A percentile compares a stretch with the other conserved stretches of the same genome.
phyloP scores from a whole-genome alignment of 2,329 filamentous ascomycete species.

The Coniella lustricola region DNA sequence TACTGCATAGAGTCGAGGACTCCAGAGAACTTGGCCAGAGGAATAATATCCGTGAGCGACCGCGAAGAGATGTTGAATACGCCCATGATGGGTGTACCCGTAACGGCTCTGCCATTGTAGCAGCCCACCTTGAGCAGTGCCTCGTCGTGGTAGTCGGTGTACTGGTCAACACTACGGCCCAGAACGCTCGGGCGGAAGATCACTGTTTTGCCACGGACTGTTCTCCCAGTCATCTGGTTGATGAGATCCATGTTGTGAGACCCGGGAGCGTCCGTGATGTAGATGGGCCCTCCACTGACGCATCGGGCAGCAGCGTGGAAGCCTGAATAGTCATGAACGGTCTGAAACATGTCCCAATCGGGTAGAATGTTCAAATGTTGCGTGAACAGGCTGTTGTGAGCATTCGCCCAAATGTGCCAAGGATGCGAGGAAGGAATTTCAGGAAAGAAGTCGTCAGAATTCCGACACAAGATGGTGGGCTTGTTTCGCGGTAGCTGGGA shows the following conservation, averaged over 20 bases:
- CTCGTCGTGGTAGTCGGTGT: slow-evolving; percentile 68
- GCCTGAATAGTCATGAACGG: slow-evolving; percentile 58
- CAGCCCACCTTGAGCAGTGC: slow-evolving; percentile 69
- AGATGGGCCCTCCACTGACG: slow-evolving; percentile 85
- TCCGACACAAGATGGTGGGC: slow-evolving; percentile 69
- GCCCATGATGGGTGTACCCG: slow-evolving; percentile 70
- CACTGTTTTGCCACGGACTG: slow-evolving; percentile 64
- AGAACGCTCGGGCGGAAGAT: slow-evolving; percentile 72
- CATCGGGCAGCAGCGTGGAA: slow-evolving; percentile 90
- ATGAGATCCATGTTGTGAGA: slow-evolving; percentile 72
- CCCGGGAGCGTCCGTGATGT: slow-evolving; percentile 86
- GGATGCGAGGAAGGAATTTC: slow-evolving; percentile 72
- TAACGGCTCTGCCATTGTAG: slow-evolving; percentile 61
- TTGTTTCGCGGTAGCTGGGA: slow-evolving; percentile 72
- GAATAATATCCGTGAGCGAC: slow-evolving; percentile 60
- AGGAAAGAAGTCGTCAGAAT: slow-evolving; percentile 90
- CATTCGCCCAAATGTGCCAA: slow-evolving; percentile 95
- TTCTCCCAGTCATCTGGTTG: slow-evolving; percentile 71
- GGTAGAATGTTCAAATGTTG: slow-evolving; percentile 81
- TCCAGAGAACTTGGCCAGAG: slow-evolving; percentile 67
- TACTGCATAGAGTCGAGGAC: slow-evolving; percentile 53
- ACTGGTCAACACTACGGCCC: slow-evolving; percentile 66
- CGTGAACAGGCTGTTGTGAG: slow-evolving; percentile 77
- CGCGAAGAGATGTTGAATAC: slow-evolving; percentile 72
- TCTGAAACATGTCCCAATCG: slow-evolving; percentile 71